Percentiles rank a stretch among this genome's conserved stretches.
Conservation (phyloP, 1,139 yeast genomes). For the Diutina mesorugosa region DNA sequence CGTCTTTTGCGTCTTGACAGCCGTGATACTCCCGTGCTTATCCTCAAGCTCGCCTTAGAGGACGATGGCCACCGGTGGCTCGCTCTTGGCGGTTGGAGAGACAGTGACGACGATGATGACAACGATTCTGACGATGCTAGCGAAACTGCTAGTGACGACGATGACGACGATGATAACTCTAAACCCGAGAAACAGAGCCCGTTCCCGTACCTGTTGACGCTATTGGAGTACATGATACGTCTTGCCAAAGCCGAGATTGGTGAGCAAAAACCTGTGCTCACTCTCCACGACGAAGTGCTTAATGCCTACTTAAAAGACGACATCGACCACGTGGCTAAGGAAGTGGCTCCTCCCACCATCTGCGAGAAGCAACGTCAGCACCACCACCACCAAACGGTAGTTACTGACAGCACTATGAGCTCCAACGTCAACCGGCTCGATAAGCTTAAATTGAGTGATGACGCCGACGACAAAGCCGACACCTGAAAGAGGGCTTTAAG, state of each 20-base stretch:
- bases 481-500: too few species aligned
- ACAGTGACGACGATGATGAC: slow-evolving; percentile 14
- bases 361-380: neutral
- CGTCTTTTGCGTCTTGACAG: slow-evolving; percentile 52
- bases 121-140: slow-evolving; percentile 3
- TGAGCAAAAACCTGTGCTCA: slow-evolving; percentile 42
- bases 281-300: slow-evolving; percentile 56
- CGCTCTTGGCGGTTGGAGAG: slow-evolving; percentile 36
- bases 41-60: slow-evolving; percentile 26
- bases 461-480: neutral
- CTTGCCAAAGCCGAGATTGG: slow-evolving; percentile 48
- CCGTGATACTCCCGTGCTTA: slow-evolving; percentile 55
- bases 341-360: neutral
- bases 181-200: neutral
- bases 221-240: slow-evolving; percentile 55
- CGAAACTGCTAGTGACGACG: neutral
- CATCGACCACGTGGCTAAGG: neutral
- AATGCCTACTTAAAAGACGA: slow-evolving; percentile 55
- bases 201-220: slow-evolving; percentile 2
- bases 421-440: neutral
- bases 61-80: slow-evolving; percentile 22
- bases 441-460: neutral
- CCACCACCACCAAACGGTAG: neutral
- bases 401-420: neutral
- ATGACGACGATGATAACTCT: neutral